Conservation (phyloP, 1,284 basidiomycete species). For the Trichosporon faecale region DNA sequence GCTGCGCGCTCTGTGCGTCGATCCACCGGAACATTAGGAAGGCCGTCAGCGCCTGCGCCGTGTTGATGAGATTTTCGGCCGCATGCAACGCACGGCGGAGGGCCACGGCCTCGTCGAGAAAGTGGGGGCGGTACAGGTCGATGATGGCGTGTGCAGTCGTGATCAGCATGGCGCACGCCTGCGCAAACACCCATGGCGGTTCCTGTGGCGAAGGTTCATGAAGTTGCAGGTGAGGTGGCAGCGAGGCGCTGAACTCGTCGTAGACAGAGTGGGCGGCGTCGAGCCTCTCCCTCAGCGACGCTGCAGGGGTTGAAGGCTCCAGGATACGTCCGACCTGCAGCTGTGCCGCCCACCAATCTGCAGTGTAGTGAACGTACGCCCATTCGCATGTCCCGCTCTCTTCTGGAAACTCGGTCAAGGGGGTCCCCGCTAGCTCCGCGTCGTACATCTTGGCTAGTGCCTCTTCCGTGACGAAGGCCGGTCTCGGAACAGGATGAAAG, state of each 20-base stretch:
- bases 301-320: neutral
- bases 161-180: constrained; percentile 10
- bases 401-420: neutral
- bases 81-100: neutral
- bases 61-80: neutral
- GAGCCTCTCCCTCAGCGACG: neutral
- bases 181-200: constrained; percentile 9
- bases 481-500: neutral
- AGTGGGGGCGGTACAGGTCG: constrained; percentile 8
- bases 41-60: neutral
- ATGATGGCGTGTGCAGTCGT: constrained; percentile 6
- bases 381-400: neutral
- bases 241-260: neutral
- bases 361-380: neutral
- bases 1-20: neutral
- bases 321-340: neutral
- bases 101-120: neutral
- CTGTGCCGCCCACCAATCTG: neutral
- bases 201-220: neutral
- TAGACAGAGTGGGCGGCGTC: neutral
- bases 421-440: neutral
- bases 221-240: neutral
- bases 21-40: constrained; percentile 10
- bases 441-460: neutral
- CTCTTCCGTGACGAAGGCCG: neutral